Base-by-base conservation (phyloP, 2,329 filamentous ascomycete species). In the Amauroascus niger region DNA sequence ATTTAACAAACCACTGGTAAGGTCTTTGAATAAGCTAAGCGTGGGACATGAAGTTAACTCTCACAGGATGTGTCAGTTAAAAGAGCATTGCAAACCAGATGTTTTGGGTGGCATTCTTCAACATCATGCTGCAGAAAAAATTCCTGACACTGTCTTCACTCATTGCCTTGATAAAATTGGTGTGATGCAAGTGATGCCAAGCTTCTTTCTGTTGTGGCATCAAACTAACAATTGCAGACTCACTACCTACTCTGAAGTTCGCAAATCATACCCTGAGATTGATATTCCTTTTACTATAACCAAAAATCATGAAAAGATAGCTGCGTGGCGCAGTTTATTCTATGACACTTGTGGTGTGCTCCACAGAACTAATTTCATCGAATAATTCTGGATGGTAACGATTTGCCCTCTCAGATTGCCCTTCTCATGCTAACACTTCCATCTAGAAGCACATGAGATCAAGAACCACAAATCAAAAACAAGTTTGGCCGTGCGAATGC, bases 371-470 rank as follows among this genome's bases (percentile, higher is more conserved):
- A 64, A 65, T 4, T 73, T 67, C 63, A 63, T 22, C 62, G 70
- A 1, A 69, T 72, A n/a, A 63, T 72, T n/a, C 60, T 73, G 6
- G 70, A 73, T 33, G 70, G 69, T 66, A 30, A 46, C 30, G 6
- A 7, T n/a, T 13, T 4, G 22, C 16, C 24, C 48, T 24, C 26
- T 8, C 4, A 22, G n/a, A n/a, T 45, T 40, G 7, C 47, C 6
- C 26, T 20, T 37, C 8, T 22, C 14, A 20, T 20, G n/a, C 26
- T 52, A 6, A 50, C n/a, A 16, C 6, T 43, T 8, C 22, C 7
- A 4, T 7, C 16, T 37, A 67, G 65, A 69, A 53, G 66, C 61
- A 1, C 67, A 71, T 35, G 46, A 58, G 2, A 72, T 72, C 54
- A 70, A 69, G 24, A 72, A 70, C 37, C 62, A 59, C 16, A 33